Evolutionary conservation across 2,329 filamentous ascomycete genomes (phyloP), one percentile per base, ranked within the genome.

Genomic region (Niveomyces coronatus): DNA sequence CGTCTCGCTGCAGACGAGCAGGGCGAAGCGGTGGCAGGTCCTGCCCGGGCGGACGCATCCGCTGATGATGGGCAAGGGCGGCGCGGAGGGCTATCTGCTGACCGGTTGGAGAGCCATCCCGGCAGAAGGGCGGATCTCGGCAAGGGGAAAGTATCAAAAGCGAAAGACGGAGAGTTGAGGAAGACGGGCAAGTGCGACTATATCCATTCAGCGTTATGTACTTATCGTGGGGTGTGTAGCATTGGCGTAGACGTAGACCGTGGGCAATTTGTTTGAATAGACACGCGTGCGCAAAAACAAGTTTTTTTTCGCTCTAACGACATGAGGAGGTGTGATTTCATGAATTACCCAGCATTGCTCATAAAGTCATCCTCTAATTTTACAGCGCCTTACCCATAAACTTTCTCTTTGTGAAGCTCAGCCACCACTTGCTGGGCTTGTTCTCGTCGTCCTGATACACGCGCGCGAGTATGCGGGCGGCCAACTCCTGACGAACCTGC

Each of bases 401-500:
- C 77, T 95, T 95, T 66, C 91, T 81, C 79, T 96, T 96, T 38
- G 85, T 85, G 61, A 95, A 98, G 71, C 91, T 96, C 60, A 98
- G 65, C 91, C 91, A 98, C 85, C 89, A 96, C 78, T 93, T 76
- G 62, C 67, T 74, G 39, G 76, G 76, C 63, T 74, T 75, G 64
- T 85, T 61, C 69, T 88, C 63, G 56, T 75, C 61, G 65, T 88
- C 87, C 39, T 83, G 81, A 58, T 94, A 98, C 47, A 98, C 80
- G 50, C 88, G 76, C 37, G 83, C 82, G 57, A 95, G 65, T 65
- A 98, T 69, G 58, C 91, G 74, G 41, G 71, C 65, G 4, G 88
- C 88, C 45, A 96, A 67, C 66, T 96, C 91, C 62, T 96, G 89
- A 52, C 91, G 76, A 52, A 95, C 85, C 65, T 98, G 91, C 43